A percentile compares a stretch with the other conserved stretches of the same genome.
Conservation (phyloP, 768 basidiomycete genomes). For the Omphalotus guepiniiformis region DNA sequence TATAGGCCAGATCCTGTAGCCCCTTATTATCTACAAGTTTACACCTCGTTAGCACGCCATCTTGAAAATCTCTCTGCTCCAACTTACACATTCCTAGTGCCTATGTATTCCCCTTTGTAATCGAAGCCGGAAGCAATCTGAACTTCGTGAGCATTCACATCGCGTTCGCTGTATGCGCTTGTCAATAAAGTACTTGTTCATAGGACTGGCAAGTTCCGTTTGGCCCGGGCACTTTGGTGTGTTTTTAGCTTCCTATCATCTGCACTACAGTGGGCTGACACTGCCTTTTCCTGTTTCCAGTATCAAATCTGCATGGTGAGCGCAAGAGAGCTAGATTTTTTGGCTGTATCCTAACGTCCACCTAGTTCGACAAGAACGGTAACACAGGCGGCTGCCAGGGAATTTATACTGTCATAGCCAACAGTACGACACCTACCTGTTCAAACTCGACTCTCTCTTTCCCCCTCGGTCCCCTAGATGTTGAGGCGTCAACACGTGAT, state of each 20-base stretch:
- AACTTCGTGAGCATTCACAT: slow-evolving; percentile 38
- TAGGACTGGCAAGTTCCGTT: slow-evolving; percentile 62
- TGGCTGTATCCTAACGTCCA: neutral
- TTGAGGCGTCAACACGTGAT: slow-evolving; percentile 36
- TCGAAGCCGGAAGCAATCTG: slow-evolving; percentile 42
- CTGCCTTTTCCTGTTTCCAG: slow-evolving; percentile 20
- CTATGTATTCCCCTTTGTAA: slow-evolving; percentile 47
- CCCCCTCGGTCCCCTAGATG: slow-evolving; percentile 36
- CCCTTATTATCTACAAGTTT: slow-evolving; percentile 58
- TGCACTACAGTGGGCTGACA: neutral
- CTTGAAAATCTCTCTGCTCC: neutral
- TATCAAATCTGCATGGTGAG: slow-evolving; percentile 69
- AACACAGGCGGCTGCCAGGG: slow-evolving; percentile 60
- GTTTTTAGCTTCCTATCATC: slow-evolving; percentile 7
- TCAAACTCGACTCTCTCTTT: slow-evolving; percentile 42
- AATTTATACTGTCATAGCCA: slow-evolving; percentile 51
- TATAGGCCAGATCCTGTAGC: slow-evolving; percentile 49
- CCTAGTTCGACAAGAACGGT: slow-evolving; percentile 51
- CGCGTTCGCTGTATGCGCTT: neutral
- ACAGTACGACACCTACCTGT: slow-evolving; percentile 38
- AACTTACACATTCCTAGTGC: slow-evolving; percentile 27
- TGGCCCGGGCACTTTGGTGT: slow-evolving; percentile 50
- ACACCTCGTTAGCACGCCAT: slow-evolving; percentile 46
- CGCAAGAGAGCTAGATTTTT: neutral
- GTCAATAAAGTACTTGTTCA: neutral